phyloP scores from a whole-genome alignment of 257 asterid genomes.

The Primulina tabacum region DNA sequence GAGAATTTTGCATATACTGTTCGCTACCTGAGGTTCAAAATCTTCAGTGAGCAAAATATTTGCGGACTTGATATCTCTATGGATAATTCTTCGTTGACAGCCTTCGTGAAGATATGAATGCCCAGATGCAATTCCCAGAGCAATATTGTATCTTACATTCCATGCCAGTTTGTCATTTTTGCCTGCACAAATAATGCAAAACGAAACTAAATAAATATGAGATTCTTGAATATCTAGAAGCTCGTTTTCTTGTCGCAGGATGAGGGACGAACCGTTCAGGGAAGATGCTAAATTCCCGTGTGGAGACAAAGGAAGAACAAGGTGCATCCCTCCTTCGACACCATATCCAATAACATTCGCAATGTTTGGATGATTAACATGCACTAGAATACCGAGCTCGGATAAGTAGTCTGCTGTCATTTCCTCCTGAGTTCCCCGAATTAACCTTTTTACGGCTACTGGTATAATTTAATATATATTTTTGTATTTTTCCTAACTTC shows the following conservation, averaged over 20 bases:
- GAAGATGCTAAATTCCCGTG: slow-evolving; percentile 82
- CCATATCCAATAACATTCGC: slow-evolving; percentile 88
- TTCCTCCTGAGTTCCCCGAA: slow-evolving; percentile 82
- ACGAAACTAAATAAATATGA: not conserved
- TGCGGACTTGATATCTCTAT: slow-evolving; percentile 90
- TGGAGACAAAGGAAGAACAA: slow-evolving; percentile 90
- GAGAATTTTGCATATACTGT: slow-evolving; percentile 1
- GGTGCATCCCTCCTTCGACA: slow-evolving; percentile 98
- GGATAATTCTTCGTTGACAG: slow-evolving; percentile 87
- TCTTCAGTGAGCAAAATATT: slow-evolving; percentile 81
- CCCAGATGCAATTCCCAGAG: slow-evolving; percentile 77
- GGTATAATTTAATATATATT: too few relatives aligned
- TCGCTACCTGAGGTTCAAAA: slow-evolving; percentile 73
- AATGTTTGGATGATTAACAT: slow-evolving; percentile 86
- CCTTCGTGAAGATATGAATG: slow-evolving; percentile 91
- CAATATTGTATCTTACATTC: slow-evolving; percentile 56
- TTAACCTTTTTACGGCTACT: slow-evolving; percentile 80
- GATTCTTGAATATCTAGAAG: slow-evolving; percentile 1
- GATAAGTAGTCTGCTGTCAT: slow-evolving; percentile 87
- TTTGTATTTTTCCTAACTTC: too few relatives aligned
- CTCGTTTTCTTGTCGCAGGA: slow-evolving; percentile 8
- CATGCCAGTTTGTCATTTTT: slow-evolving; percentile 57
- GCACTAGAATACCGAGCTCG: slow-evolving; percentile 94
- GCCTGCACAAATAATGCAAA: slow-evolving; percentile 32
- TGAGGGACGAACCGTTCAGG: slow-evolving; percentile 48